phyloP scores from a whole-genome alignment of 2,329 filamentous ascomycete species.

The Aureobasidium melanogenum region DNA sequence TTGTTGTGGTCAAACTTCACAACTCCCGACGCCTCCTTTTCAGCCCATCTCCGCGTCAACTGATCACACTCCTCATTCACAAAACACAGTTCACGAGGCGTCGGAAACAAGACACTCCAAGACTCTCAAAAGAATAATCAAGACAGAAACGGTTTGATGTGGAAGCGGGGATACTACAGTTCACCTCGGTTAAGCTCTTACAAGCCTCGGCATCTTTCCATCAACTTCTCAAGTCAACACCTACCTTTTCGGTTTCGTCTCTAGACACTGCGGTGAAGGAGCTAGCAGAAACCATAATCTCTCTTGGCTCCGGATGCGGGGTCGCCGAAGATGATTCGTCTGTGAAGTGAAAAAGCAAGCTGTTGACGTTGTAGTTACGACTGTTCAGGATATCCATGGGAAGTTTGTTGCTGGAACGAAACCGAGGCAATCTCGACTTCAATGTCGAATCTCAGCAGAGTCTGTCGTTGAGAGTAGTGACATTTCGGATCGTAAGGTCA shows the following conservation, averaged over 20 bases:
- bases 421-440: neutral
- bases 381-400: neutral
- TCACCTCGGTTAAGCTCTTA: neutral
- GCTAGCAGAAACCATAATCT: neutral
- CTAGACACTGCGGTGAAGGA: neutral
- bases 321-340: neutral
- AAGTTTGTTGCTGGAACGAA: too few relatives aligned
- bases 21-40: neutral
- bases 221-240: neutral
- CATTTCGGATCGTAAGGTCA: neutral
- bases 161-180: neutral
- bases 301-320: neutral
- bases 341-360: neutral
- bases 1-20: neutral
- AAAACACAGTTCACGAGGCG: neutral
- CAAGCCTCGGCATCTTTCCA: neutral
- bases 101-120: neutral
- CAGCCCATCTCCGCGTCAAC: neutral
- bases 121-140: neutral
- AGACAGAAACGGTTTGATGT: neutral
- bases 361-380: neutral
- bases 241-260: neutral
- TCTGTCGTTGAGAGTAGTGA: neutral
- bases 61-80: neutral
- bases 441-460: neutral